Base-by-base conservation (phyloP, 1,139 yeast genomes). In the Magnusiomyces ingens region DNA sequence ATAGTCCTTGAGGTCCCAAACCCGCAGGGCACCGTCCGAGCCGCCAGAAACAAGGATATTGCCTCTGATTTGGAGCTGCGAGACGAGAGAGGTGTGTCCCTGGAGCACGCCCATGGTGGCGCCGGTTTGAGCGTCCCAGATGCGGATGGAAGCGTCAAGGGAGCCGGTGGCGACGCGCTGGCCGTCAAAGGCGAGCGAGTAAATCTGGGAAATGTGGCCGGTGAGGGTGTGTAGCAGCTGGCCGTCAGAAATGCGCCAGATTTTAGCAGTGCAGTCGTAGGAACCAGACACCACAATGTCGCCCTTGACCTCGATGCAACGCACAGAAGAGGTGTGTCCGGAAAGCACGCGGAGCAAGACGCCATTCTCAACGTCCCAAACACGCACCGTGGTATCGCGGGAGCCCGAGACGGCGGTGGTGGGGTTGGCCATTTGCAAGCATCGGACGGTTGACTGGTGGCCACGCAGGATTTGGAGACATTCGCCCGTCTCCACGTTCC, bases 1-100 rank as follows among this genome's bases (percentile, higher is more conserved):
- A 48, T 94, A 95, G 61, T 82, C 81, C 64, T 86, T 91, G 60
- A 93, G 73, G 69, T 93, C 97, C 98, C 99, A 93, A 6, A 93
- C 88, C 63, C 95, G 86, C 53, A 91, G 82, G 52, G 85, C 77
- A 53, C 94, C 81, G 70, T 93, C 98, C 60, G 93, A 95, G 2
- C 96, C 93, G 3, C 98, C 98, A 65, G 94, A 84, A 15, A 91
- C 89, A 48, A 93, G 94, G 41, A 86, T 83, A 17, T 87, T 88
- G 63, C 88, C 84, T 65, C 85, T 91, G 46, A 93, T 89, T 68
- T 88, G 96, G 1, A 95, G 91, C 59, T 89, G 83, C 60, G 86
- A 91, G 1, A 79, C 81, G 32, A 73, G 63, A n/a, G 83, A 81
- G 35, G 84, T 84, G 59, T 81, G 79, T 2, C 93, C 91, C 35